These are phyloP conservation scores for Fusarium caatingaense DNA, from an alignment of 2,329 filamentous ascomycete species.

Conservation along the genomic window DNA sequence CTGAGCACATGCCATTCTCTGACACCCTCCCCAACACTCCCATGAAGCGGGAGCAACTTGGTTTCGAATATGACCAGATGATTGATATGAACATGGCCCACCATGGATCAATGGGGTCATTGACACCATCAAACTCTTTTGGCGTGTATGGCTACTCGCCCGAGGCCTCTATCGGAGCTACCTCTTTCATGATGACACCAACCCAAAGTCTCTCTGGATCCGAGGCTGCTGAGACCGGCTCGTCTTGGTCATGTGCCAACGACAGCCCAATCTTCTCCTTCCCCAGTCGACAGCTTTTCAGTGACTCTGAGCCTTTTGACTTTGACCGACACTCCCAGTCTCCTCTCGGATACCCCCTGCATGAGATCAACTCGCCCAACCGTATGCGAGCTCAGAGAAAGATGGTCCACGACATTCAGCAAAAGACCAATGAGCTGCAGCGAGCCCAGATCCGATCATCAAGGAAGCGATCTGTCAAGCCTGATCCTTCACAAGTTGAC, in stretches of 20 bases:
- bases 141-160: constrained; percentile 53
- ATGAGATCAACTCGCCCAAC: constrained; percentile 50
- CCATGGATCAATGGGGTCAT: constrained; percentile 51
- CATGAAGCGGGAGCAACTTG: constrained; percentile 52
- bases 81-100: constrained; percentile 52
- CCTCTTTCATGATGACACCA: constrained; percentile 55
- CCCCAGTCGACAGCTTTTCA: constrained; percentile 48
- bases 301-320: constrained; percentile 50
- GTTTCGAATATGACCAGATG: constrained; percentile 55
- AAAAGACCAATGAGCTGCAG: constrained; percentile 59
- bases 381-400: constrained; percentile 53
- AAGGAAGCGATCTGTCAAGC: constrained; percentile 48
- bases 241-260: constrained; percentile 55
- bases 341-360: constrained; percentile 49
- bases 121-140: constrained; percentile 53
- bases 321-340: constrained; percentile 53
- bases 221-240: constrained; percentile 52
- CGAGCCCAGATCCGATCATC: constrained; percentile 53
- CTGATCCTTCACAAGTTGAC: constrained; percentile 49
- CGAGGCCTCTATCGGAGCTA: constrained; percentile 48
- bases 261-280: constrained; percentile 58
- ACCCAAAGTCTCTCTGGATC: constrained; percentile 55
- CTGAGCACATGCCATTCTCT: constrained; percentile 50
- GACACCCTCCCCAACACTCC: constrained; percentile 52
- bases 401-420: constrained; percentile 56